Conservation (phyloP, 2,329 filamentous ascomycete species). For the Fusarium verticillioides region DNA sequence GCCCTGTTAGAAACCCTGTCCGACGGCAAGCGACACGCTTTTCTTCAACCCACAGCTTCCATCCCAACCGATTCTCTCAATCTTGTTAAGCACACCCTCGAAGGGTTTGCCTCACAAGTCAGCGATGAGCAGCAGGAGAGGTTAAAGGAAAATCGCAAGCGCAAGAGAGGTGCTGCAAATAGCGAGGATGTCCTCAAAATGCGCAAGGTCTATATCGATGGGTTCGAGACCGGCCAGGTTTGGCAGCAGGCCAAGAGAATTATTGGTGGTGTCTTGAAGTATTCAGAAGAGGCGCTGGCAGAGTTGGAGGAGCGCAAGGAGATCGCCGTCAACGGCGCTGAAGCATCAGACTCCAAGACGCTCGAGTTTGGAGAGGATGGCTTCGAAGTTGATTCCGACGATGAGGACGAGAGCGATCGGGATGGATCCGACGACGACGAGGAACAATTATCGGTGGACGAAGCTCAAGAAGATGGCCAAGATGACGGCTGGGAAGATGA, state of each 20-base stretch:
- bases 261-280: conserved; percentile 67
- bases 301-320: conserved; percentile 65
- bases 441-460: conserved; percentile 38
- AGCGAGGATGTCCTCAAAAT: conserved; percentile 74
- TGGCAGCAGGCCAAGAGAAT: conserved; percentile 94
- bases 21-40: conserved; percentile 72
- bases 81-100: conserved; percentile 82
- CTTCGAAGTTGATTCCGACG: conserved; percentile 47
- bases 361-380: conserved; percentile 46
- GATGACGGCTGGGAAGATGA: conserved; percentile 51
- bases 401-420: conserved; percentile 45
- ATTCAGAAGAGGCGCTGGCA: conserved; percentile 59
- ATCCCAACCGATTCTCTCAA: conserved; percentile 77
- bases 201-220: conserved; percentile 84
- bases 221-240: conserved; percentile 88
- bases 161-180: conserved; percentile 71
- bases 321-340: conserved; percentile 47
- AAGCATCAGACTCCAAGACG: conserved; percentile 48
- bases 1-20: conserved; percentile 68
- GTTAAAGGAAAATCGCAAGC: conserved; percentile 78
- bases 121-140: conserved; percentile 77
- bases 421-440: conserved; percentile 47
- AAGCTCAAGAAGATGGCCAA: conserved; percentile 38
- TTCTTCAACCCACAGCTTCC: conserved; percentile 77
- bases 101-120: conserved; percentile 79